Conservation (phyloP, 108 stramenopile genomes). For the Ochromonas danica region DNA sequence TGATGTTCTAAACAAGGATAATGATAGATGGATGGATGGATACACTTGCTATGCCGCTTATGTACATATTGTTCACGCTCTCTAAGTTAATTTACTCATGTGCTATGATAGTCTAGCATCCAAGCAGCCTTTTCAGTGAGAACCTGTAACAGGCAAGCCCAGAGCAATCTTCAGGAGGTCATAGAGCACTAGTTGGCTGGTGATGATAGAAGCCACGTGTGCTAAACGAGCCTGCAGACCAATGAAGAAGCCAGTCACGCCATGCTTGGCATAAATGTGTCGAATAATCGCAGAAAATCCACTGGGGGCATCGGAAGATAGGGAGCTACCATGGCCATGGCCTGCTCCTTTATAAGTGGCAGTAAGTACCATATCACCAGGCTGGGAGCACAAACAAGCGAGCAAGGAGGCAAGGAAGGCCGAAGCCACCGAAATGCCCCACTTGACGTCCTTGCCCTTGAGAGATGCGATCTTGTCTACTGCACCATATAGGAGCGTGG, state of each 20-base stretch:
- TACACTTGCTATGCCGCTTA: too few species aligned
- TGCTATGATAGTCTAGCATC: too few species aligned
- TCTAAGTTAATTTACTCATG: too few species aligned
- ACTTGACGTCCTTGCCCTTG: constrained; percentile 8
- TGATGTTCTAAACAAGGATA: too few species aligned
- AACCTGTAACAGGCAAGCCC: constrained; percentile 81
- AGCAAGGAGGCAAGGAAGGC: constrained; percentile 72
- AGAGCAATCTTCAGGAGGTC: constrained; percentile 82
- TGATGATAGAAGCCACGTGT: constrained; percentile 86
- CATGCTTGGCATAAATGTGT: constrained; percentile 54
- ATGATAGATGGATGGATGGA: too few species aligned
- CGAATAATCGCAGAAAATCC: constrained; percentile 47
- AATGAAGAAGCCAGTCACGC: constrained; percentile 65
- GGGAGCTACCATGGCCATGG: neutral
- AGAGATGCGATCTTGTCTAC: neutral
- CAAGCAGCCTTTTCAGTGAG: too few species aligned
- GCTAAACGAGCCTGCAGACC: constrained; percentile 75
- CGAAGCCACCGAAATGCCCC: constrained; percentile 62
- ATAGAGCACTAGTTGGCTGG: constrained; percentile 85
- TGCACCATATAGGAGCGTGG: constrained; percentile 52
- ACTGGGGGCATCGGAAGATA: constrained; percentile 26
- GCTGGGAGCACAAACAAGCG: constrained; percentile 83
- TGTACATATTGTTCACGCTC: too few species aligned
- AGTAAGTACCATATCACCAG: constrained; percentile 90
- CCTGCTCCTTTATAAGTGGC: constrained; percentile 62